Base-by-base conservation (phyloP, 2,329 filamentous ascomycete genomes). In the Fusarium oligoseptatum region DNA sequence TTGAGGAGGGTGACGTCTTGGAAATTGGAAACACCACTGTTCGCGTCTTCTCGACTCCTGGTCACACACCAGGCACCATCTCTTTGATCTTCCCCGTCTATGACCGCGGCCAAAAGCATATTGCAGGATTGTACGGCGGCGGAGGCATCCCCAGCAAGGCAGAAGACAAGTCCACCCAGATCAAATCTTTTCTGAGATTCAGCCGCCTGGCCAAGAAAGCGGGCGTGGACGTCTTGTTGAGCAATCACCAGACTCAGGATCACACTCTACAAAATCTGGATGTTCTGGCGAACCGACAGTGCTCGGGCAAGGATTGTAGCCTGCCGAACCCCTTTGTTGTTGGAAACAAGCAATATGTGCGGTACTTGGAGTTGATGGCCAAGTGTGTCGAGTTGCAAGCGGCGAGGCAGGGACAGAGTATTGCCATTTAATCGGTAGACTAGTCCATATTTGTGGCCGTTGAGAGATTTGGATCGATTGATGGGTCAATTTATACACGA, bases 81-180 rank as follows among this genome's bases (percentile, higher is more conserved):
- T 78, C 76, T 2, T 62, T 77, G 11, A 70, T 79, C 8, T 68
- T 79, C 34, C 64, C 73, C 10, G 67, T 79, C 0, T 68, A 67
- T 15, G 76, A 79, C 15, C 37, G 37, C 3, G 76, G 77, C 15
- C 43, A 66, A 24, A 56, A 63, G 60, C 74, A 79, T n/a, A 62
- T 69, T 0, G 78, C 76, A 1, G 78, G 76, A 11, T 60, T 79
- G 14, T 79, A 76, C 48, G 76, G 77, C n/a, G 77, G 78, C 36
- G 71, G 71, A 9, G 77, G 77, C 5, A 64, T 75, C 4, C 72
- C 76, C 1, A 67, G 57, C 22, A 55, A 55, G 8, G 77, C 75
- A 3, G 56, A 60, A 1, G 71, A 75, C 37, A 78, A 73, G 29
- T 68, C 66, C 2, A 60, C 55, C 8, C 78, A 80, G 43, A 71